Conservation (phyloP, 2,329 filamentous ascomycete genomes). For the Fusarium liriodendri region DNA sequence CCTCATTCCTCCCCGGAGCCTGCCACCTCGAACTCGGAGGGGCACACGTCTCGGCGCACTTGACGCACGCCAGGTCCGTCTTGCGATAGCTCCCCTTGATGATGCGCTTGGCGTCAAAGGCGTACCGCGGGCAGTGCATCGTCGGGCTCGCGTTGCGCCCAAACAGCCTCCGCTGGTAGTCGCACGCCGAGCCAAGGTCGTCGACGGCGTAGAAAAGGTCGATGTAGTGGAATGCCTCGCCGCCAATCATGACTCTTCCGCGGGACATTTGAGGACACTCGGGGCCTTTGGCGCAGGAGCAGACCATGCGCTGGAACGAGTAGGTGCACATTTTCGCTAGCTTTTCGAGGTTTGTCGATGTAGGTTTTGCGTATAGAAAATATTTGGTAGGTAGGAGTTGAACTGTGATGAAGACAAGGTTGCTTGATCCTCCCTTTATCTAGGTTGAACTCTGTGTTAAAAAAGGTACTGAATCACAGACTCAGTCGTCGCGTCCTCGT, state of each 20-base stretch:
- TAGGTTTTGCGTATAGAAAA: not conserved
- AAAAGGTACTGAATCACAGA: not conserved
- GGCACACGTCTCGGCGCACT: slow-evolving; percentile 43
- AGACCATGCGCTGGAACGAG: slow-evolving; percentile 42
- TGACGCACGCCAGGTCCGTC: slow-evolving; percentile 42
- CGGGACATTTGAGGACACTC: slow-evolving; percentile 41
- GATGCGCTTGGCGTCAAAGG: slow-evolving; percentile 42
- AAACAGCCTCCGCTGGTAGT: slow-evolving; percentile 43
- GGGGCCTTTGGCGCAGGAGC: slow-evolving; percentile 44
- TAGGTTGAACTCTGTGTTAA: not conserved
- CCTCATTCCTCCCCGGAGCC: slow-evolving; percentile 33
- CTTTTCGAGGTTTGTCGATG: not conserved
- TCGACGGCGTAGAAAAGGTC: slow-evolving; percentile 41
- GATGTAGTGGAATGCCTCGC: slow-evolving; percentile 42
- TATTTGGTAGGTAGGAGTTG: not conserved
- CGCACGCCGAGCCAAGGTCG: slow-evolving; percentile 43
- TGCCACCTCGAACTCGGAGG: slow-evolving; percentile 43
- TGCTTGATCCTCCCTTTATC: not conserved
- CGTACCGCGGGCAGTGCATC: slow-evolving; percentile 41
- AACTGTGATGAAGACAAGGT: not conserved
- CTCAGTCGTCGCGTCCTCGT: not conserved
- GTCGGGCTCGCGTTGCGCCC: slow-evolving; percentile 37
- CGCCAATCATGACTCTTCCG: slow-evolving; percentile 34
- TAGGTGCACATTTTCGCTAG: slow-evolving; percentile 41
- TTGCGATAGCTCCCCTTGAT: slow-evolving; percentile 41